Conservation (phyloP, 106 monocot genomes). For the Dendrobium huoshanense region DNA sequence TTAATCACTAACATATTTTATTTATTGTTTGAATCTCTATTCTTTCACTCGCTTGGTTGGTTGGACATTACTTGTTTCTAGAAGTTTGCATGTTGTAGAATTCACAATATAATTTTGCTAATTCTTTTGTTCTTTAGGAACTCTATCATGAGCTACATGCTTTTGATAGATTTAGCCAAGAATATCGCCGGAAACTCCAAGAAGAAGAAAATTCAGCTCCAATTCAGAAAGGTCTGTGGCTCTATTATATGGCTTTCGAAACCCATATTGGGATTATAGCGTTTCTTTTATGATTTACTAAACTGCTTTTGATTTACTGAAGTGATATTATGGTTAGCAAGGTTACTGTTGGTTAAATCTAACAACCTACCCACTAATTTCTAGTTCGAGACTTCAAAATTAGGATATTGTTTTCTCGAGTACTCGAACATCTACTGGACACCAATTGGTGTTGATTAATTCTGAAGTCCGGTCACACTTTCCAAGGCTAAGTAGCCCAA, state of each 20-base stretch:
- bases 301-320: background rate
- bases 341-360: background rate
- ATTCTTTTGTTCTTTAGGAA: constrained; percentile 26
- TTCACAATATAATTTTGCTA: background rate
- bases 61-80: background rate
- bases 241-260: background rate
- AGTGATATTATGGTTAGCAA: background rate
- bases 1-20: background rate
- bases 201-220: constrained; percentile 46
- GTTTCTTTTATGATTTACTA: background rate
- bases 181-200: constrained; percentile 40
- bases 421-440: no score
- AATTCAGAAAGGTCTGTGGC: constrained; percentile 36
- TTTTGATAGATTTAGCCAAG: constrained; percentile 65
- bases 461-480: no score
- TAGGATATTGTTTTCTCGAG: background rate
- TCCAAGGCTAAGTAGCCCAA: no score
- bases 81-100: background rate
- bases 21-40: background rate
- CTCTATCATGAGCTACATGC: constrained; percentile 63
- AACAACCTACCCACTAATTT: background rate
- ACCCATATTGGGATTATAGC: background rate
- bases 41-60: background rate
- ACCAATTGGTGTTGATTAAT: no score
- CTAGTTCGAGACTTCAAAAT: background rate